Percentiles rank a stretch among this genome's conserved stretches.
Evolutionary conservation across 2,329 filamentous ascomycete species (phyloP).

Genomic region (Alternaria panax): DNA sequence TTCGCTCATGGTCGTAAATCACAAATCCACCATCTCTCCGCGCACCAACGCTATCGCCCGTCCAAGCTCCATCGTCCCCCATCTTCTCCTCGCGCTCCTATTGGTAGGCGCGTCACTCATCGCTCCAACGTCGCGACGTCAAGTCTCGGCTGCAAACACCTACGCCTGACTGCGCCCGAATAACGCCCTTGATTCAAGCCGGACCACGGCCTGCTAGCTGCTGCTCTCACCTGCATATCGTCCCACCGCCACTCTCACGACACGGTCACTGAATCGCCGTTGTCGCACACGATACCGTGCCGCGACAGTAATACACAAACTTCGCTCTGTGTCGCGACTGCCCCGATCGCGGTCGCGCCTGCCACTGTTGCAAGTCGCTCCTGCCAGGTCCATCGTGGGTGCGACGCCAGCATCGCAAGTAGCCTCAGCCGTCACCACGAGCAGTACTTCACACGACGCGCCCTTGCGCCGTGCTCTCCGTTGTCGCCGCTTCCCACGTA

Average conservation of each 20-base stretch:
- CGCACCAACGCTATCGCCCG: conserved; percentile 10
- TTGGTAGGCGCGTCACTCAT: conserved; percentile 16
- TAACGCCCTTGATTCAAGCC: conserved; percentile 15
- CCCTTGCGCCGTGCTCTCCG: conserved; percentile 27
- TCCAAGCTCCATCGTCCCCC: conserved; percentile 15
- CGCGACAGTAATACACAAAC: conserved; percentile 1
- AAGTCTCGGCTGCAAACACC: conserved; percentile 23
- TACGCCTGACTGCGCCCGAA: conserved; percentile 17
- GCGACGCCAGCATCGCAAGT: conserved; percentile 9
- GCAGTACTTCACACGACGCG: conserved; percentile 10
- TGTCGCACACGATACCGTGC: conserved; percentile 24
- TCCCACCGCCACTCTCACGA: conserved; percentile 20
- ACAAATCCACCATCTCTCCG: conserved; percentile 2
- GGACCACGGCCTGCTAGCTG: conserved; percentile 13
- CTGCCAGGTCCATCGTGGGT: conserved; percentile 1
- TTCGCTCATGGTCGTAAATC: background rate
- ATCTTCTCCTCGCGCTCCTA: conserved; percentile 21
- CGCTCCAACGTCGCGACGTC: conserved; percentile 15
- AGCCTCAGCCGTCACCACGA: conserved; percentile 1
- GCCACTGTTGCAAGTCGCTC: conserved; percentile 5
- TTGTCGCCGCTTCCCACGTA: conserved; percentile 24
- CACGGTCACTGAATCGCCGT: conserved; percentile 4
- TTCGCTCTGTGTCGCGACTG: conserved; percentile 12
- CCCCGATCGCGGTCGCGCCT: conserved; percentile 15
- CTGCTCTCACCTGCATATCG: conserved; percentile 19